Conservation (phyloP, 768 basidiomycete species). For the Amanita brunnescens region DNA sequence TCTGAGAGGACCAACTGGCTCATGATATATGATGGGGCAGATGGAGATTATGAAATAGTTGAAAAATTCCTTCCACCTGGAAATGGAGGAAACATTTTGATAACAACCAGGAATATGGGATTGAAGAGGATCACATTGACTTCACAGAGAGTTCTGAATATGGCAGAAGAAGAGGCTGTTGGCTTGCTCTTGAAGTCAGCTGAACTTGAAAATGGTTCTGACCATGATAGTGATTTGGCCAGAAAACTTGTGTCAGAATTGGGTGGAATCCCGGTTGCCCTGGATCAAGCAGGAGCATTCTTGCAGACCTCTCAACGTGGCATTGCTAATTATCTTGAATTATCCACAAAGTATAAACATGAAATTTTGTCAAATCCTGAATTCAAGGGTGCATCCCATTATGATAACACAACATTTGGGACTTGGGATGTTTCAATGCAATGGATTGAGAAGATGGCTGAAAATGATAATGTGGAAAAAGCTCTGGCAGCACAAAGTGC, state of each 20-base stretch:
- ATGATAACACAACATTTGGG: slow-evolving; percentile 12
- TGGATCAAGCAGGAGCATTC: slow-evolving; percentile 14
- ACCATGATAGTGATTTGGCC: not conserved
- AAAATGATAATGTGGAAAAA: not conserved
- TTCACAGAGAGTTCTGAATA: slow-evolving; percentile 1
- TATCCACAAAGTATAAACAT: slow-evolving; percentile 3
- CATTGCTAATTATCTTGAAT: slow-evolving; percentile 10
- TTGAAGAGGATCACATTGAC: slow-evolving; percentile 4
- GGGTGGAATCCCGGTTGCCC: slow-evolving; percentile 4
- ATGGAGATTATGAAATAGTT: slow-evolving; percentile 4
- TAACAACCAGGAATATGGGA: slow-evolving; percentile 11
- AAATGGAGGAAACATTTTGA: slow-evolving; percentile 8
- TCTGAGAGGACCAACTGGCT: slow-evolving; percentile 10
- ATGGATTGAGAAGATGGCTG: slow-evolving; percentile 7
- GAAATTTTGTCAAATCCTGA: slow-evolving; percentile 5
- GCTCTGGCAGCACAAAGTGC: slow-evolving; percentile 10
- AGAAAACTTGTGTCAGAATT: not conserved
- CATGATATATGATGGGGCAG: slow-evolving; percentile 11
- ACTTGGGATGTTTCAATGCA: slow-evolving; percentile 6
- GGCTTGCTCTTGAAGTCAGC: slow-evolving; percentile 11
- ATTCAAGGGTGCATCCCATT: slow-evolving; percentile 10
- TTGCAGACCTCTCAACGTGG: slow-evolving; percentile 8
- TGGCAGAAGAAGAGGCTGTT: slow-evolving; percentile 13
- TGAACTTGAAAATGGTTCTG: not conserved
- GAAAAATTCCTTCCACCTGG: slow-evolving; percentile 4